These are phyloP conservation scores for Flaveria trinervia DNA, from an alignment of 129 eudicot species.

Conservation along the genomic window DNA sequence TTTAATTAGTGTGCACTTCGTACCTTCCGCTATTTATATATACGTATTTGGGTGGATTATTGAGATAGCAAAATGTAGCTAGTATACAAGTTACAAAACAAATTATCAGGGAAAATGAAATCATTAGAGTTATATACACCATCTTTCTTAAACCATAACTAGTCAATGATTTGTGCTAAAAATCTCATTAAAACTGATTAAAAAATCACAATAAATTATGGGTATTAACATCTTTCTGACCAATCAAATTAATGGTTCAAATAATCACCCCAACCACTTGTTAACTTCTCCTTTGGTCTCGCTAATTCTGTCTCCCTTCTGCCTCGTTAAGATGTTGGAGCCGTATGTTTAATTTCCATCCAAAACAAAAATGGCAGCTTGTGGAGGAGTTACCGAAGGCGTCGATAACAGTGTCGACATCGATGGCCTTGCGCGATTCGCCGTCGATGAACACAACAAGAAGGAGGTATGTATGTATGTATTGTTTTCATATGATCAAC, in stretches of 20 bases:
- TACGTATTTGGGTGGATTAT: no score
- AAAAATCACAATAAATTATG: not conserved
- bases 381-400: conserved; percentile 48
- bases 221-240: not conserved
- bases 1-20: no score
- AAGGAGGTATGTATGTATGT: conserved; percentile 38
- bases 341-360: not conserved
- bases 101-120: no score
- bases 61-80: no score
- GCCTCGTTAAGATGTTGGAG: conserved; percentile 7
- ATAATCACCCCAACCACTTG: not conserved
- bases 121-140: not conserved
- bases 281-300: not conserved
- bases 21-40: no score
- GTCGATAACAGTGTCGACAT: conserved; percentile 45
- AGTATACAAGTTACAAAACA: no score
- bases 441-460: conserved; percentile 51
- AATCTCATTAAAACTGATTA: not conserved
- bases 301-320: not conserved
- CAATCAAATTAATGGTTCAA: not conserved
- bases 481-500: not conserved
- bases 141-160: not conserved
- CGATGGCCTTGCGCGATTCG: conserved; percentile 52
- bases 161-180: not conserved
- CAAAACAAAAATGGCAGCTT: conserved; percentile 36